A percentile compares a stretch with the other conserved stretches of the same genome.
phyloP scores from a whole-genome alignment of 2,329 filamentous ascomycete species.

The Colletotrichum sp. region DNA sequence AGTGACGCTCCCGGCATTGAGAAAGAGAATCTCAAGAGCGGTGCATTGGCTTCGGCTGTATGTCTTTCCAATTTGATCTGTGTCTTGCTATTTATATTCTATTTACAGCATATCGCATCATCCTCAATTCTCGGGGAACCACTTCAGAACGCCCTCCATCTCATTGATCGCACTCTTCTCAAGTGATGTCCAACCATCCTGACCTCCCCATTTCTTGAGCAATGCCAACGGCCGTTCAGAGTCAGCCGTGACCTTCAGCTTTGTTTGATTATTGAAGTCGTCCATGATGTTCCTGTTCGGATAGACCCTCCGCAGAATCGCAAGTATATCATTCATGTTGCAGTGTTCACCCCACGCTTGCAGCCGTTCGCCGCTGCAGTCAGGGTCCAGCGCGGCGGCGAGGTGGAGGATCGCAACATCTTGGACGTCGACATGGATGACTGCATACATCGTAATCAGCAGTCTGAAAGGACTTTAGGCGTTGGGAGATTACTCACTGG shows the following conservation, averaged over 20 bases:
- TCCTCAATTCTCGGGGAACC: neutral
- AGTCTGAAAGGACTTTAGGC: fast-evolving
- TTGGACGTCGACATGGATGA: neutral
- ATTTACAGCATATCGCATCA: neutral
- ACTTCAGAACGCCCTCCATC: neutral
- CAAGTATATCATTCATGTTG: neutral
- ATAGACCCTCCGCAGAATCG: neutral
- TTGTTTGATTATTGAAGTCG: neutral
- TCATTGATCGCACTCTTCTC: neutral
- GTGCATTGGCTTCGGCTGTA: neutral
- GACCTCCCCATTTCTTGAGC: neutral
- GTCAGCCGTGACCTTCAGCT: neutral
- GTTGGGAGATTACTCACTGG: neutral
- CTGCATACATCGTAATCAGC: neutral
- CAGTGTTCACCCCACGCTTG: neutral
- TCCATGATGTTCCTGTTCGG: neutral
- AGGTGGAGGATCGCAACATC: neutral
- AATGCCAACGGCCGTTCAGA: neutral
- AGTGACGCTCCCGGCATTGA: neutral
- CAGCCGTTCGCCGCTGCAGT: neutral
- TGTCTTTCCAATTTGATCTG: neutral
- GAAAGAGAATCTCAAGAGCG: too few species aligned
- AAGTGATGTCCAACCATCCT: neutral
- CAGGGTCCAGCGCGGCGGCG: neutral
- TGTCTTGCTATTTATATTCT: neutral